These are phyloP conservation scores for Colletotrichum ledebouriae DNA, from an alignment of 2,329 filamentous ascomycete species.

Conservation along the genomic window DNA sequence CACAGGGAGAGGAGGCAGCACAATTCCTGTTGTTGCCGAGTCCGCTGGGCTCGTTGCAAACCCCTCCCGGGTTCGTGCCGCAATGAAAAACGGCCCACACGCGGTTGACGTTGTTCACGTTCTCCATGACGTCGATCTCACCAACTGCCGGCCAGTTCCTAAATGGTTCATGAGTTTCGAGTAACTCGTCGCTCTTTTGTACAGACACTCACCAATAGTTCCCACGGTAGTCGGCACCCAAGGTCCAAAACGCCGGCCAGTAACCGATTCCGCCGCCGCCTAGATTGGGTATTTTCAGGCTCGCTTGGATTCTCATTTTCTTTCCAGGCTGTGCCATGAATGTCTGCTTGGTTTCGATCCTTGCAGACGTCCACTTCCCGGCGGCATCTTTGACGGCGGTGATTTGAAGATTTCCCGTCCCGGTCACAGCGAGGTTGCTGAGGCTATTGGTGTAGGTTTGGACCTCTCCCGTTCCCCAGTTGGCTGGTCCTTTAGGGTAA, in stretches of 20 bases:
- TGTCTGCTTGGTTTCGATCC: slow-evolving; percentile 55
- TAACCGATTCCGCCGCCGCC: slow-evolving; percentile 50
- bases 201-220: slow-evolving; percentile 51
- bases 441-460: slow-evolving; percentile 59
- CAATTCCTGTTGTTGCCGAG: slow-evolving; percentile 45
- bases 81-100: slow-evolving; percentile 66
- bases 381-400: slow-evolving; percentile 56
- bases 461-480: slow-evolving; percentile 64
- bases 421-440: slow-evolving; percentile 62
- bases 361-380: slow-evolving; percentile 58
- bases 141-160: slow-evolving; percentile 57
- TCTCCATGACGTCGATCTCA: slow-evolving; percentile 72
- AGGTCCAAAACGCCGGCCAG: slow-evolving; percentile 63
- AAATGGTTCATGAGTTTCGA: slow-evolving; percentile 60
- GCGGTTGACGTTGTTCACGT: slow-evolving; percentile 72
- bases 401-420: slow-evolving; percentile 60
- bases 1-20: slow-evolving; percentile 1
- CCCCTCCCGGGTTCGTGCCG: slow-evolving; percentile 57
- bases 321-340: slow-evolving; percentile 51
- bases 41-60: slow-evolving; percentile 66
- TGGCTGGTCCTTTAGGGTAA: slow-evolving; percentile 58
- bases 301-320: slow-evolving; percentile 54
- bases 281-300: slow-evolving; percentile 51
- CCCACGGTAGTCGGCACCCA: slow-evolving; percentile 55
- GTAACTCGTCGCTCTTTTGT: slow-evolving; percentile 59